Evolutionary conservation across 2,329 filamentous ascomycete genomes (phyloP).

Genomic region (Trichoderma atroviride): DNA sequence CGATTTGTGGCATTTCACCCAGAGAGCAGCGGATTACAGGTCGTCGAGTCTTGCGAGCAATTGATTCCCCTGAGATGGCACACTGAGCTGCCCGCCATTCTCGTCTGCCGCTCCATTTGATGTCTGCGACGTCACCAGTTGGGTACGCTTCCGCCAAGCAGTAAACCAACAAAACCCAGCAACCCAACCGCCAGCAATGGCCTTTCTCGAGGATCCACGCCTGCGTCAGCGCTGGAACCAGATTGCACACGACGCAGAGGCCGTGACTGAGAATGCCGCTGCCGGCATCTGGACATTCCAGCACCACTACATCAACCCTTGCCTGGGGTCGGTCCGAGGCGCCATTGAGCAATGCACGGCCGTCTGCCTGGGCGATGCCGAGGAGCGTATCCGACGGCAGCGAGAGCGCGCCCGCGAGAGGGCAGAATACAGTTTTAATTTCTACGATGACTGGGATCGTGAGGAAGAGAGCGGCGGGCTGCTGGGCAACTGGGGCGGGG

Average conservation of each 20-base stretch:
- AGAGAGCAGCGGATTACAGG: not conserved
- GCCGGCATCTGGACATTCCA: slow-evolving; percentile 87
- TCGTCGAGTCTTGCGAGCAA: not conserved
- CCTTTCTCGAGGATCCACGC: slow-evolving; percentile 77
- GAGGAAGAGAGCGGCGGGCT: slow-evolving; percentile 60
- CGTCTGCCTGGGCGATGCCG: slow-evolving; percentile 70
- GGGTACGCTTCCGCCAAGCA: not conserved
- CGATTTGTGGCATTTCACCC: not conserved
- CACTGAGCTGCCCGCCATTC: slow-evolving; percentile 4
- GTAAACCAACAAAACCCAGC: not conserved
- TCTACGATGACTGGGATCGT: slow-evolving; percentile 95
- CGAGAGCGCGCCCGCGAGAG: slow-evolving; percentile 66
- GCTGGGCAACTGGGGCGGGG: slow-evolving; percentile 73
- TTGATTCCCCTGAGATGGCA: slow-evolving; percentile 6
- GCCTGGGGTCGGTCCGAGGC: slow-evolving; percentile 66
- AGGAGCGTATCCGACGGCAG: slow-evolving; percentile 71
- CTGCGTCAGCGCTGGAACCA: slow-evolving; percentile 93
- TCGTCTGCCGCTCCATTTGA: slow-evolving; percentile 8
- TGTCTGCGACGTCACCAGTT: slow-evolving; percentile 26
- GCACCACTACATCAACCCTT: slow-evolving; percentile 82
- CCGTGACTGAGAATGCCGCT: slow-evolving; percentile 88
- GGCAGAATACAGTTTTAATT: slow-evolving; percentile 89
- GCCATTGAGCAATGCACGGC: slow-evolving; percentile 73
- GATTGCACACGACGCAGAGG: slow-evolving; percentile 86
- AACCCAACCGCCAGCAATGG: slow-evolving; percentile 45